Conservation (phyloP, 345 rosid genomes). For the Tarenaya hassleriana region DNA sequence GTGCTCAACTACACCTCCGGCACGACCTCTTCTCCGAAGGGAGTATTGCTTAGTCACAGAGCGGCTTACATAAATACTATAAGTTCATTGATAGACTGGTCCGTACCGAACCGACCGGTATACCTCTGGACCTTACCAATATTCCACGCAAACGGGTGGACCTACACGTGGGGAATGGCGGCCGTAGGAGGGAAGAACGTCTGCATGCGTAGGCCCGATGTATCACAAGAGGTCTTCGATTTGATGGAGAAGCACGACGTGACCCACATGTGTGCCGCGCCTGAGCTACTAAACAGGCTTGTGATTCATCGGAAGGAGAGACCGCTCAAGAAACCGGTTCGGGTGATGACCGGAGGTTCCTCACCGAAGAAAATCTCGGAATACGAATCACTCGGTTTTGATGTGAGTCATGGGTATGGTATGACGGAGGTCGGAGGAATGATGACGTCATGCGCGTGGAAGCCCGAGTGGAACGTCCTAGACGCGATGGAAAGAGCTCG, state of each 20-base stretch:
- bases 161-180: constrained; percentile 48
- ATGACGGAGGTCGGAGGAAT: constrained; percentile 48
- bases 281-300: constrained; percentile 48
- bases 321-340: constrained; percentile 30
- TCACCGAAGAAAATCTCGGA: constrained; percentile 39
- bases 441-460: constrained; percentile 45
- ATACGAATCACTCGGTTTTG: constrained; percentile 42
- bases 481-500: constrained; percentile 33
- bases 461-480: constrained; percentile 40
- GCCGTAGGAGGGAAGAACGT: constrained; percentile 56
- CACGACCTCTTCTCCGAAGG: constrained; percentile 56
- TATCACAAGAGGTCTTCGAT: constrained; percentile 26
- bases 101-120: constrained; percentile 36
- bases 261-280: constrained; percentile 62
- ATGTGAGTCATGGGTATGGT: constrained; percentile 48
- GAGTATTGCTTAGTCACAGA: constrained; percentile 48
- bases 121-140: constrained; percentile 60
- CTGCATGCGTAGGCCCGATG: constrained; percentile 41
- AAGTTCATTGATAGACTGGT: constrained; percentile 35
- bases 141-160: constrained; percentile 64
- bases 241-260: constrained; percentile 41
- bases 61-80: constrained; percentile 37
- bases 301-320: constrained; percentile 28
- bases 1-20: constrained; percentile 58
- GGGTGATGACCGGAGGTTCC: constrained; percentile 46